Conservation (phyloP, 164 flowering plant genomes). For the Chloranthus sessilifolius region DNA sequence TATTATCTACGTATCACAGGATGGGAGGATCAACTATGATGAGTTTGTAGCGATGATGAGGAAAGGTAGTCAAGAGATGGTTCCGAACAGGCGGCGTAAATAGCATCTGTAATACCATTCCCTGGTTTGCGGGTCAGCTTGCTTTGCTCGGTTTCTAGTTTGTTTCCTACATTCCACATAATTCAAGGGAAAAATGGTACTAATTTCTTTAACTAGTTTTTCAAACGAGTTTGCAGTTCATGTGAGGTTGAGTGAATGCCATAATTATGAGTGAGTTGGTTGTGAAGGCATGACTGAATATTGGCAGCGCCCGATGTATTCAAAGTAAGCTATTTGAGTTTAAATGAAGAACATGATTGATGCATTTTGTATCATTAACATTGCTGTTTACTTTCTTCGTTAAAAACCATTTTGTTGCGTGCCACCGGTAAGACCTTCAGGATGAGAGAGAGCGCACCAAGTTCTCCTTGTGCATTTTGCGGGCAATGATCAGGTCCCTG, state of each 20-base stretch:
- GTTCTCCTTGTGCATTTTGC: too few relatives aligned
- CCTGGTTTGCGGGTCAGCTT: background rate
- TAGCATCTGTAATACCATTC: too few relatives aligned
- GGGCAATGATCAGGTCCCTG: too few relatives aligned
- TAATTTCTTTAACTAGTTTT: too few relatives aligned
- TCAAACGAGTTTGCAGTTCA: too few relatives aligned
- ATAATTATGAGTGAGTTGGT: background rate
- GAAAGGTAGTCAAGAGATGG: constrained; percentile 75
- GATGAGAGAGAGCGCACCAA: too few relatives aligned
- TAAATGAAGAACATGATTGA: background rate
- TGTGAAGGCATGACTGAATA: too few relatives aligned
- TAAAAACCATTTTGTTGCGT: too few relatives aligned
- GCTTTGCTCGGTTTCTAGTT: background rate
- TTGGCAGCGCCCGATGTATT: background rate
- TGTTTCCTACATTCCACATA: too few relatives aligned
- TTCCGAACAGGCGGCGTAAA: constrained; percentile 48
- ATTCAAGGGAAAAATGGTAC: too few relatives aligned
- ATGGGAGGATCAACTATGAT: constrained; percentile 87
- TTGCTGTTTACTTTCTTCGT: constrained; percentile 1
- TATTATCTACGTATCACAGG: constrained; percentile 48
- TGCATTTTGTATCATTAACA: constrained; percentile 4
- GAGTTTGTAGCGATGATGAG: constrained; percentile 96
- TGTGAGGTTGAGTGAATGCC: too few relatives aligned
- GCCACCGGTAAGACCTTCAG: too few relatives aligned
- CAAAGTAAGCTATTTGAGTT: background rate